Base-by-base conservation (phyloP, 1,139 yeast genomes). In the Yamadazyma spencermartinsiae region DNA sequence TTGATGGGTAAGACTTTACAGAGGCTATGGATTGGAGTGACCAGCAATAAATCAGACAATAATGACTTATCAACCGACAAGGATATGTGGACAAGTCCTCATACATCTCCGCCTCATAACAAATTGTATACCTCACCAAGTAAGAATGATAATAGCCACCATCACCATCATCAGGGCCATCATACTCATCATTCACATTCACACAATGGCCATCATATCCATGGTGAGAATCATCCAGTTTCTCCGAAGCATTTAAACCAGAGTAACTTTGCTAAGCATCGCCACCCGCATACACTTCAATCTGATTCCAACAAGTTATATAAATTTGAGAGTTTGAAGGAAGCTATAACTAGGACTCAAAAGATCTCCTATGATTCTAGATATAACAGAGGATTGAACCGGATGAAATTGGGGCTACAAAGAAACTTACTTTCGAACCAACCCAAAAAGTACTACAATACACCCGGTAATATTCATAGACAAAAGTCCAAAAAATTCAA, bases 381-480 rank as follows among this genome's bases (percentile, higher is more conserved):
- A 38, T 61, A 61, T 38, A 56, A 72, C 2, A 58, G 67, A 29
- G 71, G 75, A 1, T 56, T 69, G 23, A 63, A 62, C 31, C 54
- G 58, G 42, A 60, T 68, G 64, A 67, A 62, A 39, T 48, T 67
- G 14, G 72, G 75, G 0, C 50, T 68, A 20, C 72, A 58, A 42
- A 56, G 56, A 16, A 42, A 36, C 31, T 34, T 34, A 23, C 35
- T 55, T 20, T 40, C 43, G 10, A 38, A 39, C 16, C 47, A 44
- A 20, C 41, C 26, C 10, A 44, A 43, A 33, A 45, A 38, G 27
- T 33, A 20, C 15, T 26, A 19, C 16, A 28, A 21, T 10, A 5
- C 17, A 12, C 27, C 37, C 4, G 21, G 14, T 6, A 10, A 9
- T 18, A 12, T 34, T n/a, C 33, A 21, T 15, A 8, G 24, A 11